Conservation (phyloP, 805 yeast genomes). For the Metschnikowia borealis region DNA sequence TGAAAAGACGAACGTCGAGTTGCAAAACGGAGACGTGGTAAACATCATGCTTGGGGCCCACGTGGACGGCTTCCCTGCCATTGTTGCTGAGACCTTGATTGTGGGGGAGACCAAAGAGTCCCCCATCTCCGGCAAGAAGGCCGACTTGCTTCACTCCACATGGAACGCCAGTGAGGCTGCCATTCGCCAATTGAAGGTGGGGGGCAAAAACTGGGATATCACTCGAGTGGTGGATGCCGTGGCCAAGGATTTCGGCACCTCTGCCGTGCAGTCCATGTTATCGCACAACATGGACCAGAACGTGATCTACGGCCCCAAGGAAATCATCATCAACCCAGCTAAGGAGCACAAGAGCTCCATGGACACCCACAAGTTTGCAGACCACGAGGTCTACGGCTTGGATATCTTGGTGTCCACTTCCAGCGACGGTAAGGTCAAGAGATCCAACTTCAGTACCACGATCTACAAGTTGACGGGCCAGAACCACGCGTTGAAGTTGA, state of each 20-base stretch:
- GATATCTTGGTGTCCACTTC: conserved; percentile 67
- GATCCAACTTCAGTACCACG: conserved; percentile 58
- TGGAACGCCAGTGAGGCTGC: conserved; percentile 81
- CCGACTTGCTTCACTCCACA: conserved; percentile 68
- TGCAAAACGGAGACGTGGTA: conserved; percentile 66
- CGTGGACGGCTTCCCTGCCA: conserved; percentile 70
- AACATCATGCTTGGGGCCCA: conserved; percentile 73
- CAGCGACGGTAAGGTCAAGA: conserved; percentile 61
- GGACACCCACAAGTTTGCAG: conserved; percentile 63
- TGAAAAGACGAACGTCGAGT: conserved; percentile 52
- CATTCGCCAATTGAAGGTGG: conserved; percentile 59
- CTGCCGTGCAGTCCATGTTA: conserved; percentile 73
- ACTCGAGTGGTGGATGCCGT: conserved; percentile 62
- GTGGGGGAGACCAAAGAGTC: conserved; percentile 46
- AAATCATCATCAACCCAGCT: conserved; percentile 69
- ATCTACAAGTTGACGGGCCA: conserved; percentile 69
- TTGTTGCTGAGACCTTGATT: conserved; percentile 64
- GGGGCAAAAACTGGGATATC: conserved; percentile 71
- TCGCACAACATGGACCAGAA: conserved; percentile 66
- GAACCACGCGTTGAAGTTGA: conserved; percentile 64
- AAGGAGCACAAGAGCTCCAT: conserved; percentile 62
- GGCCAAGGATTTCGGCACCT: conserved; percentile 54
- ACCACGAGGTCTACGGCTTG: conserved; percentile 73
- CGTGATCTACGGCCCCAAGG: conserved; percentile 69
- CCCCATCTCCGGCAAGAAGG: conserved; percentile 53